These are phyloP conservation scores for Hypoxylon lienhwacheense DNA, from an alignment of 495 filamentous ascomycete species.

Conservation along the genomic window DNA sequence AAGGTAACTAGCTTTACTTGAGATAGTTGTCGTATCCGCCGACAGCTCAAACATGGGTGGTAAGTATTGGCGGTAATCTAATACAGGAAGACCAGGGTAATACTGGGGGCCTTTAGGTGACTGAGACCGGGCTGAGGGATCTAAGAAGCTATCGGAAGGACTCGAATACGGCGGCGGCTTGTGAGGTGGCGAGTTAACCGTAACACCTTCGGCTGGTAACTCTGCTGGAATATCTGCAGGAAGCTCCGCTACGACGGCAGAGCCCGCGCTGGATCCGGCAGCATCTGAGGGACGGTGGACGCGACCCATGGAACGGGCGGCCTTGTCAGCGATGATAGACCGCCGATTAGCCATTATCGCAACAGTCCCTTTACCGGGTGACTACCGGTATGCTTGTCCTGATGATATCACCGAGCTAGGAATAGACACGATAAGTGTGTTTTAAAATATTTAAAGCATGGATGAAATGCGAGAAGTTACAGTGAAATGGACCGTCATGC, in stretches of 20 bases:
- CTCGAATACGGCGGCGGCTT: slow-evolving; percentile 52
- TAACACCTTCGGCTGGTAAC: slow-evolving; percentile 3
- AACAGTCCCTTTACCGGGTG: background rate
- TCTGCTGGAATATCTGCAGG: slow-evolving; percentile 5
- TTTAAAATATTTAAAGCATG: no score
- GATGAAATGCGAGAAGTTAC: no score
- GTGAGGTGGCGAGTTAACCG: slow-evolving; percentile 1
- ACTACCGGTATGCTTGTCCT: no score
- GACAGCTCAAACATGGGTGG: slow-evolving; percentile 53
- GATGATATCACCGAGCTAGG: no score
- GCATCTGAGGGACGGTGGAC: slow-evolving; percentile 24
- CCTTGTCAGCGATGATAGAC: slow-evolving; percentile 20
- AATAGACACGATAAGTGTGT: no score
- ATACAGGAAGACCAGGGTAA: slow-evolving; percentile 50
- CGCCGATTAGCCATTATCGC: background rate
- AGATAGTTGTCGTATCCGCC: slow-evolving; percentile 50
- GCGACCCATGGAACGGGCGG: slow-evolving; percentile 7
- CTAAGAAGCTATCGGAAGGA: slow-evolving; percentile 38
- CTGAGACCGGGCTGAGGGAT: slow-evolving; percentile 22
- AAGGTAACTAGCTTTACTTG: slow-evolving; percentile 45
- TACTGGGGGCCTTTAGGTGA: slow-evolving; percentile 37
- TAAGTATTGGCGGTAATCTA: slow-evolving; percentile 56
- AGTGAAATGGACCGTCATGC: no score
- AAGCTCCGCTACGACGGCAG: slow-evolving; percentile 12
- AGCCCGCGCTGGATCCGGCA: slow-evolving; percentile 3